Conservation (phyloP, 192 early-diverging fungal species). For the Umbelopsis isabellina region DNA sequence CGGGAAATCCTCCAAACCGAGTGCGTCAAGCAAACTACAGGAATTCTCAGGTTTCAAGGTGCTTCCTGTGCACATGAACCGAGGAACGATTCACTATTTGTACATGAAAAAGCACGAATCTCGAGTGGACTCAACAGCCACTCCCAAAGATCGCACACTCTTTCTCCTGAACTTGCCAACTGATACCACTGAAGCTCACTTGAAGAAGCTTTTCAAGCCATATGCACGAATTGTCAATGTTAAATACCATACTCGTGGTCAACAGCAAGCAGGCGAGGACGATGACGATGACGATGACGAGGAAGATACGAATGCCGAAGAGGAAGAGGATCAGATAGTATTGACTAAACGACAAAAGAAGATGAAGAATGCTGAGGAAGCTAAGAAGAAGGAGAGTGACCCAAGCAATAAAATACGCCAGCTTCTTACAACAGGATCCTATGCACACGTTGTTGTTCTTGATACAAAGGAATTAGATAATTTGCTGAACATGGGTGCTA, state of each 20-base stretch:
- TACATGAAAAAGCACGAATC: slow-evolving; percentile 60
- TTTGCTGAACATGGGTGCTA: slow-evolving; percentile 62
- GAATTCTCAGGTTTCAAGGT: slow-evolving; percentile 59
- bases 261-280: slow-evolving; percentile 36
- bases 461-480: slow-evolving; percentile 65
- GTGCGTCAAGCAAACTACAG: slow-evolving; percentile 32
- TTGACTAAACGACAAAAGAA: slow-evolving; percentile 32
- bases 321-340: slow-evolving; percentile 27
- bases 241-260: slow-evolving; percentile 47
- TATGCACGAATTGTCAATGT: slow-evolving; percentile 55
- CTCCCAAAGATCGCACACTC: slow-evolving; percentile 64
- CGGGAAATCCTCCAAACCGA: neutral
- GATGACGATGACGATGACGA: slow-evolving; percentile 48
- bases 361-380: slow-evolving; percentile 31
- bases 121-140: slow-evolving; percentile 43
- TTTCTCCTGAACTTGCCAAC: slow-evolving; percentile 72
- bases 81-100: slow-evolving; percentile 48
- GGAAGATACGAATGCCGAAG: slow-evolving; percentile 41
- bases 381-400: slow-evolving; percentile 33
- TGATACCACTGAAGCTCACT: slow-evolving; percentile 67
- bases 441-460: slow-evolving; percentile 72
- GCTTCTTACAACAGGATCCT: slow-evolving; percentile 54
- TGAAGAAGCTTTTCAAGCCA: slow-evolving; percentile 65
- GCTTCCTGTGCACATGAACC: slow-evolving; percentile 49
- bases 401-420: slow-evolving; percentile 40